phyloP scores from a whole-genome alignment of 371 early-diverging fungal genomes.

The Mucor piriformis region DNA sequence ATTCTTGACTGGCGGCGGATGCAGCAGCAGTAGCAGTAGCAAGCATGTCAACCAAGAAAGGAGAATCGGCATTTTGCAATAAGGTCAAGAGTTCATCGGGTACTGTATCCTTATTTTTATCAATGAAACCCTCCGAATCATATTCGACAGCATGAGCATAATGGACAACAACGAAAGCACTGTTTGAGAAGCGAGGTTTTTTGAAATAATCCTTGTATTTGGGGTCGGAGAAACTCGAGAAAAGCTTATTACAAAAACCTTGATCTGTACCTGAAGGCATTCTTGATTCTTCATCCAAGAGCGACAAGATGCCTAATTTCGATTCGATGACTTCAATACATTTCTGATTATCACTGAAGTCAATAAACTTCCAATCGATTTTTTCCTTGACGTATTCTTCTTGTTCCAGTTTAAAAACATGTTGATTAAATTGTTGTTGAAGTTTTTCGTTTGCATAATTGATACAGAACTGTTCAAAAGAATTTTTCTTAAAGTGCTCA shows the following conservation, averaged over 20 bases:
- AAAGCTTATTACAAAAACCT: constrained; percentile 84
- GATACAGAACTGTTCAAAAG: constrained; percentile 99
- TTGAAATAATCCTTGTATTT: constrained; percentile 78
- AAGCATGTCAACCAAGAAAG: constrained; percentile 79
- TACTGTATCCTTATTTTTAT: constrained; percentile 99
- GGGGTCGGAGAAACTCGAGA: constrained; percentile 73
- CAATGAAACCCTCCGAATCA: constrained; percentile 93
- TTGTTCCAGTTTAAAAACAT: constrained; percentile 88
- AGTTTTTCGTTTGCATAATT: constrained; percentile 98
- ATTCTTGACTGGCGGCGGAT: constrained; percentile 44
- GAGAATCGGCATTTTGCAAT: constrained; percentile 69
- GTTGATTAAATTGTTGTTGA: constrained; percentile 91
- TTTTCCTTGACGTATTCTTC: constrained; percentile 94
- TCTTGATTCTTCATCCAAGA: constrained; percentile 96
- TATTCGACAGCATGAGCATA: constrained; percentile 94
- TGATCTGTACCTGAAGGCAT: constrained; percentile 91
- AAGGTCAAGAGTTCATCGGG: constrained; percentile 87
- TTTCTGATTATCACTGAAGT: constrained; percentile 98
- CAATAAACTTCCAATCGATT: constrained; percentile 89
- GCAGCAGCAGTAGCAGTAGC: constrained; percentile 57
- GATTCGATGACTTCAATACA: constrained; percentile 99
- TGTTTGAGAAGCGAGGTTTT: constrained; percentile 87
- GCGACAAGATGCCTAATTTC: constrained; percentile 90
- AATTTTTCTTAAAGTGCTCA: constrained; percentile 97
- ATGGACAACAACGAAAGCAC: constrained; percentile 85